These are phyloP conservation scores for Cryphonectria radicalis DNA, from an alignment of 2,329 filamentous ascomycete species.

Conservation along the genomic window DNA sequence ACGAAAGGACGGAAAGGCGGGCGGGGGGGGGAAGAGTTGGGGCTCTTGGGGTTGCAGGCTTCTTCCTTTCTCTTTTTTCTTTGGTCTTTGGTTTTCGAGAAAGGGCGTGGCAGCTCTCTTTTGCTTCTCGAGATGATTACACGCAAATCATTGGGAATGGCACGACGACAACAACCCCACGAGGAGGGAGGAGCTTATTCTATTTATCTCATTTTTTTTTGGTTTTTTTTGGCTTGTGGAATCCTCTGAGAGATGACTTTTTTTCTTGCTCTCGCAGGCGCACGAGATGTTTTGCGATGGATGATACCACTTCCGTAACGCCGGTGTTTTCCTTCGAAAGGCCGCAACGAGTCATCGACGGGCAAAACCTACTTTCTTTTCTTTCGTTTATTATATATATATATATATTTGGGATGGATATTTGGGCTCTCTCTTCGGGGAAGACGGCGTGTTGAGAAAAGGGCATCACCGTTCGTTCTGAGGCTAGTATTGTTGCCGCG, in stretches of 20 bases:
- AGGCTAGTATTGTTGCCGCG: background rate
- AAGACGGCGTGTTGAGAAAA: background rate
- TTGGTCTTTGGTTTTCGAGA: background rate
- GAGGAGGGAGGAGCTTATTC: background rate
- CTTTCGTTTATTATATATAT: too few relatives aligned
- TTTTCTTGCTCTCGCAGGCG: background rate
- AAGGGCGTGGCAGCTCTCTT: background rate
- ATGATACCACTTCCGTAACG: background rate
- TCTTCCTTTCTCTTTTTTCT: background rate
- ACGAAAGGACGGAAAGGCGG: background rate
- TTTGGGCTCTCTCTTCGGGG: slow-evolving; percentile 7
- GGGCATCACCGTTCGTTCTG: background rate
- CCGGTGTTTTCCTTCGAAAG: background rate
- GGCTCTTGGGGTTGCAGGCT: too few relatives aligned
- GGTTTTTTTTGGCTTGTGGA: background rate
- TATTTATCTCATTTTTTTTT: too few relatives aligned
- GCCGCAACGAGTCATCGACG: slow-evolving; percentile 10
- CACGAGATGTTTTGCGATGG: background rate
- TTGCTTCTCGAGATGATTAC: background rate
- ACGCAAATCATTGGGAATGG: background rate
- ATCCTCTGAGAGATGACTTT: background rate
- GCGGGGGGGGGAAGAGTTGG: background rate
- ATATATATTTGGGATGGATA: background rate
- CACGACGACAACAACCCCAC: background rate
- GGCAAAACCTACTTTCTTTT: slow-evolving; percentile 5